phyloP scores from a whole-genome alignment of 2,329 filamentous ascomycete genomes.

The Zymoseptoria brevis region DNA sequence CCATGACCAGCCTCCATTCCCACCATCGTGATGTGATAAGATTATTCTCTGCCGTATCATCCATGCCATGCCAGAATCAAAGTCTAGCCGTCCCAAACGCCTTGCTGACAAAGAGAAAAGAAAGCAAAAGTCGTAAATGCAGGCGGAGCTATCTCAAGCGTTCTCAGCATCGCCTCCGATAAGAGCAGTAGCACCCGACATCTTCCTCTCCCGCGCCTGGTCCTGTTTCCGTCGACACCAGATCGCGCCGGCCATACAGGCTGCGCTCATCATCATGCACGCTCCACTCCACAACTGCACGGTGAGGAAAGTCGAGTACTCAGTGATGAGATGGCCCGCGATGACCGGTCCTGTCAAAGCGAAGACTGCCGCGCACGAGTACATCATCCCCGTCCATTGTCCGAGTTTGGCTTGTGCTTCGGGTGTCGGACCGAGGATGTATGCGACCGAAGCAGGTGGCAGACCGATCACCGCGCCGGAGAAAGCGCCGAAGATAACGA shows the following conservation, averaged over 20 bases:
- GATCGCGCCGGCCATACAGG: constrained; percentile 34
- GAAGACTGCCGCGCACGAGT: constrained; percentile 38
- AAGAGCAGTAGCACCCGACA: background rate
- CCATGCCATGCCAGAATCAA: no score
- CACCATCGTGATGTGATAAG: no score
- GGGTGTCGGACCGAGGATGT: constrained; percentile 33
- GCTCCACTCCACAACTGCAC: constrained; percentile 42
- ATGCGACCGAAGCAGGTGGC: constrained; percentile 42
- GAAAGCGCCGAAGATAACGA: constrained; percentile 41
- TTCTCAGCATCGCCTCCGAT: background rate
- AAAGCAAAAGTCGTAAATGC: no score
- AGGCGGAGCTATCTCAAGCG: background rate
- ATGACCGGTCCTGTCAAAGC: constrained; percentile 42
- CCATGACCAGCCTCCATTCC: no score
- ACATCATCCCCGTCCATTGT: constrained; percentile 49
- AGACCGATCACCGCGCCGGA: constrained; percentile 44
- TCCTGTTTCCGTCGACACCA: constrained; percentile 5
- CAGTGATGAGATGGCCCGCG: constrained; percentile 38
- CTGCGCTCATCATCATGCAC: constrained; percentile 34
- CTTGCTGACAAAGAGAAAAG: no score
- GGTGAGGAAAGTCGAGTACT: constrained; percentile 36
- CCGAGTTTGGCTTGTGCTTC: constrained; percentile 36
- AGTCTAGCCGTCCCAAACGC: no score
- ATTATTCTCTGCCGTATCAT: no score
- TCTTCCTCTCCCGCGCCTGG: background rate